A percentile compares a stretch with the other conserved stretches of the same genome.
These are phyloP conservation scores for Medicago arabica DNA, from an alignment of 306 rosid genomes.

Conservation along the genomic window DNA sequence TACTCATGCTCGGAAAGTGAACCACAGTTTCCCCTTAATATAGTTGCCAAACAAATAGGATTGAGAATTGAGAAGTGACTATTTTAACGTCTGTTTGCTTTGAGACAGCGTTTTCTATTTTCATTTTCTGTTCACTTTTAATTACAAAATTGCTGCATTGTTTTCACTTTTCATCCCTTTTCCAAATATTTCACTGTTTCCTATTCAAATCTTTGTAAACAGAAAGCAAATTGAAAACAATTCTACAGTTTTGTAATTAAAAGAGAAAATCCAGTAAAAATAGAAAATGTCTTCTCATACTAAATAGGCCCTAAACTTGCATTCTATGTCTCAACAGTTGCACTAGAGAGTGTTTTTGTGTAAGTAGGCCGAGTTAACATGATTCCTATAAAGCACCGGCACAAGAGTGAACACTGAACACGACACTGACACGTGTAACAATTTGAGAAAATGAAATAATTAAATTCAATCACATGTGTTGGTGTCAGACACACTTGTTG, in stretches of 20 bases:
- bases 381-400: neutral
- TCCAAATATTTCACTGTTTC: neutral
- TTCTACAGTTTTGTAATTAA: neutral
- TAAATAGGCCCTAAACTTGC: neutral
- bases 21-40: neutral
- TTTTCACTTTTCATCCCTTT: slow-evolving; percentile 2
- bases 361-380: slow-evolving; percentile 5
- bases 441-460: neutral
- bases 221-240: neutral
- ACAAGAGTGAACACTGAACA: neutral
- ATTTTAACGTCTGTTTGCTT: neutral
- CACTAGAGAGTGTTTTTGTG: neutral
- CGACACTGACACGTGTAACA: neutral
- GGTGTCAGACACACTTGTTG: neutral
- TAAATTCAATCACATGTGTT: neutral
- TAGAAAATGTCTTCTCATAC: neutral
- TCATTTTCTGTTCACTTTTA: neutral
- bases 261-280: neutral
- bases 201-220: neutral
- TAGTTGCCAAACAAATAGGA: slow-evolving; percentile 10
- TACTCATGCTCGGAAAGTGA: slow-evolving; percentile 4
- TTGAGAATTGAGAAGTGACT: neutral
- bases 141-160: neutral
- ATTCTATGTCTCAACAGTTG: neutral
- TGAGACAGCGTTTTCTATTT: neutral